Base-by-base conservation (phyloP, 2,329 filamentous ascomycete genomes). In the Paraphaeosphaeria sporulosa region DNA sequence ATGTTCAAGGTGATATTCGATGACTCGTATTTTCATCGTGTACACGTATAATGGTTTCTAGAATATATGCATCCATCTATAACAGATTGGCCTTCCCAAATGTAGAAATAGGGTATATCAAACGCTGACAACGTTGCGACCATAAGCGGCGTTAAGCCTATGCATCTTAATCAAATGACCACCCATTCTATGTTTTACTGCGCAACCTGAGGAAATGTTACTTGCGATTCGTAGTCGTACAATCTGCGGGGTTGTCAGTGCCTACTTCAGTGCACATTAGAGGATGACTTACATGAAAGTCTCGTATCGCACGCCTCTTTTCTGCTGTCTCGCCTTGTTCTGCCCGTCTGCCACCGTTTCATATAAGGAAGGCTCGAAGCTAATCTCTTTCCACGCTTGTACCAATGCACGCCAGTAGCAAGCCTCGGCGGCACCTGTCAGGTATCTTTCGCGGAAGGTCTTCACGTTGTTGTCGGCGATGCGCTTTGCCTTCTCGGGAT, bases 401-500 rank as follows among this genome's bases (percentile, higher is more conserved):
- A 73, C 61, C 13, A 75, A 55, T 4, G 58, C 61, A 7, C 72
- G 56, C 71, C 74, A 76, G 43, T 76, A 76, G 56, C 74, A 76
- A 2, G 73, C 69, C 38, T 75, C 72, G 2, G 73, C 74, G 3
- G 73, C 73, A 34, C 66, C 66, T 3, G 73, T 75, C 5, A 76
- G 59, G 50, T 76, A 76, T 25, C 74, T 59, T 36, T 76, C 74
- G 8, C 74, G 60, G 56, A 76, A 76, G 1, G 67, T 67, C 27
- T 61, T 55, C 0, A 75, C 71, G 38, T 55, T 69, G 53, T 75
- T 75, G 52, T 74, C 70, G n/a, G 72, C 74, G 19, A 76, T 76
- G 36, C 67, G 68, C 43, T 72, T 73, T 38, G 73, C 72, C 43
- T 72, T 72, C 42, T 74, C 71, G 5, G 74, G 73, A 38, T 75